Evolutionary conservation across 1,284 basidiomycete species (phyloP), one percentile per base, ranked within the genome.

Genomic region (Microbotryum intermedium): DNA sequence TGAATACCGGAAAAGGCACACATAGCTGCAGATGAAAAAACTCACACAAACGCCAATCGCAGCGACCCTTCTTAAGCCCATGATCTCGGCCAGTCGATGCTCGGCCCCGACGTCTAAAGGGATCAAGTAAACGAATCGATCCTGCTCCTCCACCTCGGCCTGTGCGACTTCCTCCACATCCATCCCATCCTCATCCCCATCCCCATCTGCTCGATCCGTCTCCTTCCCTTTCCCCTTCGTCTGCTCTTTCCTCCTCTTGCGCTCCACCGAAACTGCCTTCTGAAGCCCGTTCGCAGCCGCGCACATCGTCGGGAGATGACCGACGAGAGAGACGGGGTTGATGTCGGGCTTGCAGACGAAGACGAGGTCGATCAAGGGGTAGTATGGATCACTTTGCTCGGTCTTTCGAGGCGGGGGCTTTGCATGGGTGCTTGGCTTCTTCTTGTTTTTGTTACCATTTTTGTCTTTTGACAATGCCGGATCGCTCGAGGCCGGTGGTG

Each of bases 81-180:
- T 69, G 3, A 80, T 77, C 48, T 80, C 79, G 1, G 88, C 83
- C 34, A 93, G 74, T 9, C 78, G 74, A 20, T 71, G 53, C 74
- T 93, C 90, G 2, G 88, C 81, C 21, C 83, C 85, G 64, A 80
- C 80, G 3, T 87, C 84, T 18, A 93, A 76, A 16, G 84, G 79
- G n/a, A 89, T 78, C 20, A 92, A 75, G 21, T 50, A 25, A 8
- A 67, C 59, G 29, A 30, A 30, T 8, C 25, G 50, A 30, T 51
- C n/a, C 8, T 10, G 25, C 23, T 25, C 30, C 20, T 43, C 21
- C 53, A 59, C 57, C 34, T 44, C 48, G 2, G 58, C 58, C 26
- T 53, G 44, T 23, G 8, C 26, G 23, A 4, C 42, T n/a, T 55
- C 44, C 6, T 28, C 29, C 21, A 26, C 43, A 8, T 25, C 23